These are phyloP conservation scores for Colletotrichum sp. DNA, from an alignment of 2,329 filamentous ascomycete species.

Conservation along the genomic window DNA sequence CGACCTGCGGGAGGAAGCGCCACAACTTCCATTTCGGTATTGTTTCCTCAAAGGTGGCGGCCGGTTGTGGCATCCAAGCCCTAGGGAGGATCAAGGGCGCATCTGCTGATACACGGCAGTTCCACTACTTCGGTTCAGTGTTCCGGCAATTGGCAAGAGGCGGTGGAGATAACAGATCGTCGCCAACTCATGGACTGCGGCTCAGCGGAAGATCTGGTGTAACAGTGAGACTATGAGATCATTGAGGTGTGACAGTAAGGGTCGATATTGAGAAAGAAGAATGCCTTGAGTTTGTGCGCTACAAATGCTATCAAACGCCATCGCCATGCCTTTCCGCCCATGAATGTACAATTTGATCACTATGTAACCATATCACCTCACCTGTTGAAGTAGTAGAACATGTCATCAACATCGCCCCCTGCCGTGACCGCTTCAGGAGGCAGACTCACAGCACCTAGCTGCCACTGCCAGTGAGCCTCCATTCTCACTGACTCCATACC, in stretches of 20 bases:
- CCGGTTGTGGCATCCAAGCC: neutral
- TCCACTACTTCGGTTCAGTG: neutral
- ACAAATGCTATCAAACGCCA: neutral
- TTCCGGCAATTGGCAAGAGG: neutral
- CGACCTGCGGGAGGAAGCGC: neutral
- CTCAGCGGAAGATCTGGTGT: neutral
- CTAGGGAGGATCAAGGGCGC: neutral
- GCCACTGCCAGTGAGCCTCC: neutral
- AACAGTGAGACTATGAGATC: neutral
- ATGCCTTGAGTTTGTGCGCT: neutral
- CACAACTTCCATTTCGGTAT: neutral
- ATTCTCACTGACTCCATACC: neutral
- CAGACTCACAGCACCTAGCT: constrained; percentile 24
- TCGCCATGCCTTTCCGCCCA: neutral
- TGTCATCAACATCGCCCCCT: constrained; percentile 24
- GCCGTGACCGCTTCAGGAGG: constrained; percentile 21
- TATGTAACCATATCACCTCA: neutral
- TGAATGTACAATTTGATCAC: neutral
- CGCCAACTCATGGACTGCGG: neutral
- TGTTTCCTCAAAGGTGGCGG: neutral
- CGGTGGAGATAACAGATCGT: neutral
- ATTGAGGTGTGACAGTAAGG: neutral
- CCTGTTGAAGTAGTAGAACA: constrained; percentile 16
- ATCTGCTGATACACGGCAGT: neutral
- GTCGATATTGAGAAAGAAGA: neutral